Percentiles rank a stretch among this genome's conserved stretches.
These are phyloP conservation scores for Colletotrichum plurivorum DNA, from an alignment of 2,329 filamentous ascomycete genomes.

Conservation along the genomic window DNA sequence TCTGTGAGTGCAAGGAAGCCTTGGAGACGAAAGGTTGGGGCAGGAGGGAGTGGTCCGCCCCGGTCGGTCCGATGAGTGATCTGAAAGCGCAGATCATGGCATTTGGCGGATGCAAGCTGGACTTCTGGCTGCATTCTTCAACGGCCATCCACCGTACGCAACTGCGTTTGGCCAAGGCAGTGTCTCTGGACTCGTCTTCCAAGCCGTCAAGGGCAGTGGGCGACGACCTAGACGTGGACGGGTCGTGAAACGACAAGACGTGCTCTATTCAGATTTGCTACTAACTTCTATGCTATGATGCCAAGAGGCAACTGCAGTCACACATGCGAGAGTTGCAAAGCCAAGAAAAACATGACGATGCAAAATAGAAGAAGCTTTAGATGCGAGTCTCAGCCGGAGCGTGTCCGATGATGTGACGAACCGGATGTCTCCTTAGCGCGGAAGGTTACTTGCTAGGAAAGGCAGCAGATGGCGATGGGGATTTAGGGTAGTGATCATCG, in stretches of 20 bases:
- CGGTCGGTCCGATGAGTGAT: not conserved
- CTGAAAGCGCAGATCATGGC: constrained; percentile 9
- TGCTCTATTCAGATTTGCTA: no score
- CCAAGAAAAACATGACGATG: not conserved
- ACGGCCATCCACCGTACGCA: no score
- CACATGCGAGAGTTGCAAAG: not conserved
- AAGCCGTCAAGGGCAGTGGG: no score
- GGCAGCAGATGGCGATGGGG: not conserved
- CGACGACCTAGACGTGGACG: no score
- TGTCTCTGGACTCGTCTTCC: no score
- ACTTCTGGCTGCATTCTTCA: not conserved
- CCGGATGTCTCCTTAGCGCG: not conserved
- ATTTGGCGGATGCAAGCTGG: not conserved
- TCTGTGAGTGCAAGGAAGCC: constrained; percentile 2
- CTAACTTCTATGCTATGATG: no score
- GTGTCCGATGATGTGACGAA: not conserved
- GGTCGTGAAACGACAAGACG: no score
- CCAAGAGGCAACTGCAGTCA: no score
- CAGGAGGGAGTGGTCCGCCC: constrained; percentile 3
- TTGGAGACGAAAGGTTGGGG: not conserved
- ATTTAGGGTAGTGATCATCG: not conserved
- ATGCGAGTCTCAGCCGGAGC: not conserved
- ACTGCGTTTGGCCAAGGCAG: no score
- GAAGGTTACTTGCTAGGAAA: not conserved
- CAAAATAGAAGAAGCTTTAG: no score